These are phyloP conservation scores for Picocystis sp. DNA, from an alignment of 163 green algal species.

Conservation along the genomic window DNA sequence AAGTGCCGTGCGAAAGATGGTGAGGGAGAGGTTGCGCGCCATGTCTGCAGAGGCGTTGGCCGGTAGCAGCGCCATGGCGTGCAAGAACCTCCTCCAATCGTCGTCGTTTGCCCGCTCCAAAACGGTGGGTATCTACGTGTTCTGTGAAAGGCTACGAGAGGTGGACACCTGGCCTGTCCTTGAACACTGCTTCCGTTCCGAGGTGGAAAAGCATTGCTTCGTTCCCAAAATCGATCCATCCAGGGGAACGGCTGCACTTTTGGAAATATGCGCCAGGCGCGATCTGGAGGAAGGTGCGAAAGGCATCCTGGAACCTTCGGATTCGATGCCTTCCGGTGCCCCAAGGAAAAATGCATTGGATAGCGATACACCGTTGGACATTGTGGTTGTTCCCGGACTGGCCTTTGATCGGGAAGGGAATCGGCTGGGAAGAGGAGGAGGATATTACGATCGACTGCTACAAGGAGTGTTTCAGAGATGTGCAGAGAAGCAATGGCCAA, in stretches of 20 bases:
- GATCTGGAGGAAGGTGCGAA: no score
- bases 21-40: no score
- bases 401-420: slow-evolving; percentile 42
- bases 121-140: slow-evolving; percentile 48
- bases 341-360: no score
- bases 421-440: slow-evolving; percentile 51
- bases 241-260: no score
- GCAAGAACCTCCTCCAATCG: slow-evolving; percentile 17
- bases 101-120: slow-evolving; percentile 13
- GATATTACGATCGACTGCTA: slow-evolving; percentile 62
- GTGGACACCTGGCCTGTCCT: slow-evolving; percentile 49
- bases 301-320: no score
- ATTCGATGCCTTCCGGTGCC: no score
- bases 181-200: background rate
- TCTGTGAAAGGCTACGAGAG: slow-evolving; percentile 44
- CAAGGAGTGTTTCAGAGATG: slow-evolving; percentile 14
- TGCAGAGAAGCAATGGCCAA: slow-evolving; percentile 14
- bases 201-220: no score
- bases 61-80: no score
- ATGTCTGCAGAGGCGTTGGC: no score
- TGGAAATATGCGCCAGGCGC: no score
- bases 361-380: slow-evolving; percentile 42
- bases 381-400: slow-evolving; percentile 62
- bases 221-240: no score
- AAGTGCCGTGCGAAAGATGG: no score